A percentile compares a stretch with the other conserved stretches of the same genome.
Evolutionary conservation across 2,329 filamentous ascomycete genomes (phyloP).

Genomic region (Aspergillus awamori): DNA sequence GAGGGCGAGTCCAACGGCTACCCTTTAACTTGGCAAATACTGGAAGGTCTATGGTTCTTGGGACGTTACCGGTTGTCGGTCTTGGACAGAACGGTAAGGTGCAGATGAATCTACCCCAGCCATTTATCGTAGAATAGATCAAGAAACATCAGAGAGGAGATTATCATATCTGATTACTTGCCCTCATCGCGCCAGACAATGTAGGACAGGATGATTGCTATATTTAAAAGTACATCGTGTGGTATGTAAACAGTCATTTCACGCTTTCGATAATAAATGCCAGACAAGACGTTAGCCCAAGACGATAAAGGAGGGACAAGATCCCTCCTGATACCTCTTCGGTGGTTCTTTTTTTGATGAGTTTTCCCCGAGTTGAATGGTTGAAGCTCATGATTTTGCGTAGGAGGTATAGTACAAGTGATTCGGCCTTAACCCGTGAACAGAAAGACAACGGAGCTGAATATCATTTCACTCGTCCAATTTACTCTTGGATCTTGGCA

Average conservation of each 20-base stretch:
- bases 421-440: slow-evolving; percentile 24
- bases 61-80: no score
- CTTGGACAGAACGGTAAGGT: no score
- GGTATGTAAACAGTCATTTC: slow-evolving; percentile 35
- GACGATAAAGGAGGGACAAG: slow-evolving; percentile 11
- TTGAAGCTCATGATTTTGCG: slow-evolving; percentile 35
- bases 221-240: slow-evolving; percentile 38
- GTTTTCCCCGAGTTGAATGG: slow-evolving; percentile 24
- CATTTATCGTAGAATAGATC: no score
- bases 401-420: slow-evolving; percentile 37
- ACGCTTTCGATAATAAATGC: slow-evolving; percentile 31
- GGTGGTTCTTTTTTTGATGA: slow-evolving; percentile 16
- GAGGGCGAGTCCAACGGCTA: no score
- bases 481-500: slow-evolving; percentile 98
- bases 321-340: slow-evolving; percentile 9
- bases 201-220: slow-evolving; percentile 26
- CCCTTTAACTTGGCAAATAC: no score
- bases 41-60: no score
- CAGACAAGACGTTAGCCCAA: slow-evolving; percentile 23
- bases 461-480: slow-evolving; percentile 12
- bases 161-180: slow-evolving; percentile 35
- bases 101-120: no score
- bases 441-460: slow-evolving; percentile 20
- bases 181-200: slow-evolving; percentile 21
- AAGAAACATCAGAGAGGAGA: slow-evolving; percentile 32